Evolutionary conservation across 2,329 filamentous ascomycete genomes (phyloP), one percentile per base, ranked within the genome.

Genomic region (Aureobasidium musti): DNA sequence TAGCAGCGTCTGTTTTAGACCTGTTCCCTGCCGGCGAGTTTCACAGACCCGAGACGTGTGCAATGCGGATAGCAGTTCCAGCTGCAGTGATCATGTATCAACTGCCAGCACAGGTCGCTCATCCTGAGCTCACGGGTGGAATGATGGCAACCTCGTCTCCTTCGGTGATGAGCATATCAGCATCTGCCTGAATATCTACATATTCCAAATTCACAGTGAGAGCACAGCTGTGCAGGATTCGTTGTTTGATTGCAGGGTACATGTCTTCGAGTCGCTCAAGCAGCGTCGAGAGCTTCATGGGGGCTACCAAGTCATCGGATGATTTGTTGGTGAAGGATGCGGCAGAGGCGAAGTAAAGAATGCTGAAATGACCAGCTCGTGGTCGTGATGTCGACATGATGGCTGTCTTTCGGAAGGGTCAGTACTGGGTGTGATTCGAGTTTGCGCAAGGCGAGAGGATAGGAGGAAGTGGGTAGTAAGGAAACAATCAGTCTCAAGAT

Each of bases 101-200:
- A 14, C 3, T 39, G 4, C 13, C 33, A 35, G 33, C 30, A 39
- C n/a, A 23, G 19, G 17, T 17, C 45, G 37, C 39, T 84, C 77
- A 95, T 5, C 91, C 91, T 43, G 91, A 92, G 81, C 91, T 96
- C 70, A 96, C 92, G 11, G 92, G 91, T 39, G 92, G 91, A 67
- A 96, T 94, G 41, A 96, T 89, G 49, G 90, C 92, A 65, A 96
- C 91, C 79, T 96, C 92, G 74, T 96, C 91, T 33, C 89, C 90
- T 69, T 86, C 86, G 61, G 86, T 79, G 67, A 96, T 89, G 66
- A 86, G 75, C 54, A 77, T 77, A 14, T 76, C 77, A 21, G 77
- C 77, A 37, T 81, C 81, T 5, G 82, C 80, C 13, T 84, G 81
- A 13, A 91, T 72, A 74, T 95, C 90, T 73, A 94, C 87, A 79